Conservation (phyloP, 1,284 basidiomycete genomes). For the Golubevia sp. region DNA sequence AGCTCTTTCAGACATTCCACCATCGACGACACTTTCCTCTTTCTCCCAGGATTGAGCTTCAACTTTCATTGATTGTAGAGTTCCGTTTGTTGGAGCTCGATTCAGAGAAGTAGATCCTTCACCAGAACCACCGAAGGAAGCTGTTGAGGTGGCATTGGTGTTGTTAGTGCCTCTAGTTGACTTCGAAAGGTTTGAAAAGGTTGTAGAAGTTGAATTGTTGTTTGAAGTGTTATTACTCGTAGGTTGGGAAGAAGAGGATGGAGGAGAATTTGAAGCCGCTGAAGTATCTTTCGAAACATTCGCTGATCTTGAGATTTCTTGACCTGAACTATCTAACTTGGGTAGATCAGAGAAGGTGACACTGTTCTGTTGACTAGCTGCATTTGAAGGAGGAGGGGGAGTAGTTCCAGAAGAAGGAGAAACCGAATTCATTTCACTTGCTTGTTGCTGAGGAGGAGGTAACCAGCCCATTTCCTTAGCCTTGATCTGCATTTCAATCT, state of each 20-base stretch:
- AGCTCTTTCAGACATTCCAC: too few relatives aligned
- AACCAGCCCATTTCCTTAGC: slow-evolving; percentile 40
- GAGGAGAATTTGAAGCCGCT: too few relatives aligned
- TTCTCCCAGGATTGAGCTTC: slow-evolving; percentile 23
- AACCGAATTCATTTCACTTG: slow-evolving; percentile 1
- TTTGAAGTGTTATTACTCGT: too few relatives aligned
- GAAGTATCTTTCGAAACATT: too few relatives aligned
- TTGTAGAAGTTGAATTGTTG: background rate
- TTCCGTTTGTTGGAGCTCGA: slow-evolving; percentile 19
- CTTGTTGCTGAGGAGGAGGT: slow-evolving; percentile 22
- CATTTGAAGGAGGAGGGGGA: too few relatives aligned
- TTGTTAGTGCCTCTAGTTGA: background rate
- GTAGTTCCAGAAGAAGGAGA: too few relatives aligned
- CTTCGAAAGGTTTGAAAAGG: slow-evolving; percentile 1
- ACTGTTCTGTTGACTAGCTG: slow-evolving; percentile 7
- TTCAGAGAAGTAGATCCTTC: slow-evolving; percentile 12
- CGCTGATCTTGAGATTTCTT: too few relatives aligned
- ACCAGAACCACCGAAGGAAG: background rate
- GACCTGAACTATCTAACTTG: too few relatives aligned
- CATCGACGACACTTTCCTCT: background rate
- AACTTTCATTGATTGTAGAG: slow-evolving; percentile 25
- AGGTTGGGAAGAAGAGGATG: too few relatives aligned
- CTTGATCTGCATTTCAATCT: slow-evolving; percentile 18
- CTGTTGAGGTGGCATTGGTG: too few relatives aligned
- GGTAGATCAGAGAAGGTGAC: too few relatives aligned